These are phyloP conservation scores for Sphagnum magellanicum DNA, from an alignment of 228 moss, liverwort and hornwort genomes.

Conservation along the genomic window DNA sequence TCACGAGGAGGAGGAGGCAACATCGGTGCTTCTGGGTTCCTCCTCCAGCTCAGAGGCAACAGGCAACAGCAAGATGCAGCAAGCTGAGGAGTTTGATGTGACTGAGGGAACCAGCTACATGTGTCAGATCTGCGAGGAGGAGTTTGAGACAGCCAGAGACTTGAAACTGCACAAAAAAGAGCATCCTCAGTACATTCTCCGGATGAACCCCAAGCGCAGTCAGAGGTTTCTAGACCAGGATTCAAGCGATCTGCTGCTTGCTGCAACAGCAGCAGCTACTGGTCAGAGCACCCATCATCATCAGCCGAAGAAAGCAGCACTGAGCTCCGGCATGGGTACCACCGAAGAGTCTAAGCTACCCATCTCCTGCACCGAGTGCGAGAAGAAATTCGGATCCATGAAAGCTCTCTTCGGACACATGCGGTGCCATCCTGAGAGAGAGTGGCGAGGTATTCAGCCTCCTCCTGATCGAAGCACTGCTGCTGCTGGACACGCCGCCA, in stretches of 20 bases:
- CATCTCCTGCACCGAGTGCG: slow-evolving; percentile 58
- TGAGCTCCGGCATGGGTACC: not conserved
- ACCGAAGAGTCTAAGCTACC: not conserved
- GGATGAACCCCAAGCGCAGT: slow-evolving; percentile 87
- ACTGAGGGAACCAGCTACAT: slow-evolving; percentile 54
- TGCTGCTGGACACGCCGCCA: too few species aligned
- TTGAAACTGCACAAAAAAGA: slow-evolving; percentile 75
- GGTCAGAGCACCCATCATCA: too few species aligned
- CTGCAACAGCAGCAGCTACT: too few species aligned
- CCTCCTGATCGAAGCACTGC: too few species aligned
- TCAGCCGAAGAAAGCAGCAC: too few species aligned
- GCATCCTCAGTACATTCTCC: slow-evolving; percentile 73
- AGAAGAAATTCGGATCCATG: slow-evolving; percentile 78
- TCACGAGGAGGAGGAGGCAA: slow-evolving; percentile 36
- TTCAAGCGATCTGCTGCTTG: too few species aligned
- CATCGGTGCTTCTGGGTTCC: slow-evolving; percentile 12
- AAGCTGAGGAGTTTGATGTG: slow-evolving; percentile 32
- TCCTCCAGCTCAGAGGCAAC: slow-evolving; percentile 46
- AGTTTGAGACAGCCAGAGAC: slow-evolving; percentile 67
- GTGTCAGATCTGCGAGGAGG: slow-evolving; percentile 72
- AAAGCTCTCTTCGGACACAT: slow-evolving; percentile 97
- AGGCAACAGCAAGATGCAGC: slow-evolving; percentile 6
- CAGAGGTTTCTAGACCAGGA: slow-evolving; percentile 69
- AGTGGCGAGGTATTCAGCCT: slow-evolving; percentile 88
- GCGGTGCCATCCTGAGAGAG: slow-evolving; percentile 96